Evolutionary conservation across 2,329 filamentous ascomycete species (phyloP), one percentile per base, ranked within the genome.

Genomic region (Colletotrichum sp.): DNA sequence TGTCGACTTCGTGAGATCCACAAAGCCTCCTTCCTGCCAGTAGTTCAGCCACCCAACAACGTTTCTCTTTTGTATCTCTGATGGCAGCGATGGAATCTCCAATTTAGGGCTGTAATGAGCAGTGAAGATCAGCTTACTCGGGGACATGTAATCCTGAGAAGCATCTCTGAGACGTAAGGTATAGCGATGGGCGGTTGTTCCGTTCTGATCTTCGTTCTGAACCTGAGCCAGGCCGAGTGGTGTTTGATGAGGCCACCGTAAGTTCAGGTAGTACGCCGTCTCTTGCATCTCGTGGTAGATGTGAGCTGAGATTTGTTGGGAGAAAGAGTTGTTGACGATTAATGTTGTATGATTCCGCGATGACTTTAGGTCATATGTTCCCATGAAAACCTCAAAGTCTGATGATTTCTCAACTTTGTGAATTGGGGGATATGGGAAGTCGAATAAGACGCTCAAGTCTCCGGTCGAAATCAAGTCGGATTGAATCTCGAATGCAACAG

Each of bases 341-440:
- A 73, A 78, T 1, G 86, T 87, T 1, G 81, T 83, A 66, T 87
- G 86, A 30, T 85, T 83, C 4, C 71, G 18, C 14, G 34, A 34
- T 16, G 36, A 43, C 21, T 13, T 52, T 13, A 4, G 18, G 43
- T 86, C 82, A 28, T 85, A 86, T 5, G 83, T 79, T 0, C 86
- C 86, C 1, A 83, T 85, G 34, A 86, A 87, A 26, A 59, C 48
- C 26, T 85, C 84, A 57, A 68, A 68, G 68, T 87, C 83, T 28
- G 85, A 87, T 73, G 87, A 87, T 72, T 86, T 85, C 12, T 81
- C 81, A 6, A 82, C 83, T 6, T 80, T 81, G 48, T 86, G 83
- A 8, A 85, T 80, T 5, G 84, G 84, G 0, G 84, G 84, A 60
- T 86, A 88, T 0, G 86, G 85, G 68, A 85, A 87, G 73, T 88